Evolutionary conservation across 352 stramenopile species (phyloP).

Genomic region (Halophytophthora batemanensis): DNA sequence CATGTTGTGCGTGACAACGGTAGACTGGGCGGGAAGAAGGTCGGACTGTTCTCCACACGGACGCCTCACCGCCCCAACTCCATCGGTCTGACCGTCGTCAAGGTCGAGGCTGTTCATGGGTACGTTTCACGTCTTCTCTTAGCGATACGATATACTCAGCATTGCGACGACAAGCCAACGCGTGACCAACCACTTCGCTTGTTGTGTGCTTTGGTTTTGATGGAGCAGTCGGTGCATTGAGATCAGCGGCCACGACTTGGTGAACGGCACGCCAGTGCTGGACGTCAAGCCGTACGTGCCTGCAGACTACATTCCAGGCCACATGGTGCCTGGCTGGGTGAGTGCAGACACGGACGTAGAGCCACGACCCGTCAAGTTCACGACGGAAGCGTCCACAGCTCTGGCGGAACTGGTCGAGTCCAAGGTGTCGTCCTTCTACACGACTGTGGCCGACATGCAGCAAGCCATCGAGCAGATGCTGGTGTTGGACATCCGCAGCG

Average conservation of each 20-base stretch:
- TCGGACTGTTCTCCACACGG: conserved; percentile 95
- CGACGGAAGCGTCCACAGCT: conserved; percentile 26
- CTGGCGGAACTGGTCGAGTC: conserved; percentile 41
- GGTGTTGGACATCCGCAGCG: conserved; percentile 77
- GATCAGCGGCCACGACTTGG: conserved; percentile 92
- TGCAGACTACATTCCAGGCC: conserved; percentile 59
- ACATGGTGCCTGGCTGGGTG: conserved; percentile 71
- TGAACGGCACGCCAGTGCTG: conserved; percentile 96
- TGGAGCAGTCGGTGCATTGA: conserved; percentile 62
- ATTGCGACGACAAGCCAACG: neutral
- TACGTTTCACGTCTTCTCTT: conserved; percentile 8
- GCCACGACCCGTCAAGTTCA: conserved; percentile 54
- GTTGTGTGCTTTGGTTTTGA: neutral
- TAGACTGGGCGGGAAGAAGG: conserved; percentile 72
- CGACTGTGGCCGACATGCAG: conserved; percentile 41
- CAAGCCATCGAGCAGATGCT: conserved; percentile 78
- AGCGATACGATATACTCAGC: neutral
- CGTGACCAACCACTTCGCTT: neutral
- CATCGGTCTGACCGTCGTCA: conserved; percentile 90
- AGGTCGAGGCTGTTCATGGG: conserved; percentile 84
- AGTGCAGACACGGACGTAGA: conserved; percentile 48
- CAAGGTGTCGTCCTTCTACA: conserved; percentile 67
- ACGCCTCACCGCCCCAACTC: conserved; percentile 96
- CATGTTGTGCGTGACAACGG: too few species aligned
- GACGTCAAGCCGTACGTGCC: conserved; percentile 99